These are phyloP conservation scores for Plasmodium malariae DNA, from an alignment of 169 alveolate species.

Conservation along the genomic window DNA sequence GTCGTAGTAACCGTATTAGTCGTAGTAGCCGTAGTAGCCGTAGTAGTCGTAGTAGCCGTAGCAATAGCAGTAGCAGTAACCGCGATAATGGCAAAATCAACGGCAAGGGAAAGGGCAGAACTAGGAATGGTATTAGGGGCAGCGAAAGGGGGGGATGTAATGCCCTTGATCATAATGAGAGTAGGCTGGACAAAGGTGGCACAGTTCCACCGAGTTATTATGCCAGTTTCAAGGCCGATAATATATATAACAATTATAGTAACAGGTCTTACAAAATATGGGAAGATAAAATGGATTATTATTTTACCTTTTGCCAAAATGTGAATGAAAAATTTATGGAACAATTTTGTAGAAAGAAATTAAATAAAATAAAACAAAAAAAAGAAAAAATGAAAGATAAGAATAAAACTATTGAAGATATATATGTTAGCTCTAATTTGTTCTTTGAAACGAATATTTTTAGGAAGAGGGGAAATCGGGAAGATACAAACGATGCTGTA, in stretches of 20 bases:
- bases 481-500: background rate
- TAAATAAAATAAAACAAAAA: background rate
- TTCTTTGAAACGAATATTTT: conserved; percentile 60
- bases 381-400: background rate
- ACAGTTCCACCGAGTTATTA: conserved; percentile 1
- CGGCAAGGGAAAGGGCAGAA: background rate
- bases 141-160: too few relatives aligned
- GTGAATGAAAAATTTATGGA: conserved; percentile 51
- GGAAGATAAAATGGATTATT: conserved; percentile 67
- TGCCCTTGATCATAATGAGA: too few relatives aligned
- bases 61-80: background rate
- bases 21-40: background rate
- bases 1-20: background rate
- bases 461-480: background rate
- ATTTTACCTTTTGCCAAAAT: conserved; percentile 63
- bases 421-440: conserved; percentile 51
- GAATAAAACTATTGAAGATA: conserved; percentile 37
- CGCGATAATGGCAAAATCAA: background rate
- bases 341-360: conserved; percentile 22
- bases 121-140: background rate
- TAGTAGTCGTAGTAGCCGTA: background rate
- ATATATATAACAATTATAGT: conserved; percentile 16
- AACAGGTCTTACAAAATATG: conserved; percentile 47
- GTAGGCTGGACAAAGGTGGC: too few relatives aligned
- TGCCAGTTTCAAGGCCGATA: background rate